Evolutionary conservation across 805 yeast species (phyloP), one percentile per base, ranked within the genome.

Genomic region (Komagataella mondaviorum): DNA sequence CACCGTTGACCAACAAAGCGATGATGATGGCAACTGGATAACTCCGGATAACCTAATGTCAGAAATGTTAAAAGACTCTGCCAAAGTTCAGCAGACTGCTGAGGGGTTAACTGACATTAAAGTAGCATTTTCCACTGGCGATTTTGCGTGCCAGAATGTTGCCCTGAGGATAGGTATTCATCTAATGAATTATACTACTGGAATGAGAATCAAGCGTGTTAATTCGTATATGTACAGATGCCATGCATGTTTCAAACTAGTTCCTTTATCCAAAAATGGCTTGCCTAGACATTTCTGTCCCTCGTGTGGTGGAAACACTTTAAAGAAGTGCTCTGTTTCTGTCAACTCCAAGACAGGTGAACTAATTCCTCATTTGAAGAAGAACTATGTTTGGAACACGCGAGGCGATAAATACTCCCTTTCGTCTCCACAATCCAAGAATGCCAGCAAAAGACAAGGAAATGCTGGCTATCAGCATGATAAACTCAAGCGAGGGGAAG

Each of bases 121-220:
- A 55, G 93, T 84, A 17, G 99, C 97, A 2, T 68, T 93, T 49
- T 83, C 96, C 0, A 85, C 97, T 0, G 96, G 96, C 23, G 99
- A 93, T 78, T 93, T 91, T 70, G 98, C 99, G 2, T 88, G 91
- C 60, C 99, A 93, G 67, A 93, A 93, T 66, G 96, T 90, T 14
- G 78, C 96, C 1, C 73, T 93, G 69, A 98, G 91, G 66, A 75
- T 93, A 59, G 96, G 96, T 4, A 66, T 93, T 53, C 85, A 87
- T 57, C 72, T 91, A 57, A 84, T 93, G 81, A 90, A 90, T 66
- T 73, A 86, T 22, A 75, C 79, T 70, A 80, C 90, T 1, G 99
- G 99, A 18, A 71, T 82, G 55, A 88, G 83, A 59, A 90, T 93
- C 67, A 84, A 80, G 57, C 79, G 87, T 63, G 85, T 93, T 39